A percentile compares a stretch with the other conserved stretches of the same genome.
Evolutionary conservation across 306 rosid genomes (phyloP).

Genomic region (Dryas octopetala): DNA sequence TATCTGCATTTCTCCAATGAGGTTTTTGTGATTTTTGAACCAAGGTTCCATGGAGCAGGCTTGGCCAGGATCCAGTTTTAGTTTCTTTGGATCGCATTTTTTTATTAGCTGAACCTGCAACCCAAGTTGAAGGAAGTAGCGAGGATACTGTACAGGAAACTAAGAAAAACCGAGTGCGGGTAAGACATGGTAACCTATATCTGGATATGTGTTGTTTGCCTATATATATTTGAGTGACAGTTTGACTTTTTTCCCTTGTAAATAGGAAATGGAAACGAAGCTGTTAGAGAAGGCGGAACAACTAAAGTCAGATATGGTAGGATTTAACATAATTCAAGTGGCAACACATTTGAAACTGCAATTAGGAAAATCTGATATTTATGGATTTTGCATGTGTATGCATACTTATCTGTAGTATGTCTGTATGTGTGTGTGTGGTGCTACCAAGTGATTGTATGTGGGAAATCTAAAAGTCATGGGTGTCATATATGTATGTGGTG

Average conservation of each 20-base stretch:
- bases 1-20: constrained; percentile 23
- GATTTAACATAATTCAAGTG: constrained; percentile 20
- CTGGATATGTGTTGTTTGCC: constrained; percentile 12
- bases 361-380: not conserved
- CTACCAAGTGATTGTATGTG: no score
- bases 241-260: constrained; percentile 32
- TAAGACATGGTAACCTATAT: constrained; percentile 28
- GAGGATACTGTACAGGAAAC: constrained; percentile 94
- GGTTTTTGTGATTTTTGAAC: constrained; percentile 19
- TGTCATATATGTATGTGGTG: not conserved
- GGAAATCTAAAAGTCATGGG: not conserved
- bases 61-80: constrained; percentile 96
- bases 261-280: constrained; percentile 88
- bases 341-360: constrained; percentile 2
- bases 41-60: constrained; percentile 99
- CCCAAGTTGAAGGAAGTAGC: constrained; percentile 74
- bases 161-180: constrained; percentile 78
- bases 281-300: constrained; percentile 79
- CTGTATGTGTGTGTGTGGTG: no score
- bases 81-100: constrained; percentile 90
- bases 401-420: no score
- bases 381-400: not conserved
- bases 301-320: constrained; percentile 77
- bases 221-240: constrained; percentile 16
- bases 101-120: constrained; percentile 94